Conservation (phyloP, 2,329 filamentous ascomycete genomes). For the Cadophora malorum region DNA sequence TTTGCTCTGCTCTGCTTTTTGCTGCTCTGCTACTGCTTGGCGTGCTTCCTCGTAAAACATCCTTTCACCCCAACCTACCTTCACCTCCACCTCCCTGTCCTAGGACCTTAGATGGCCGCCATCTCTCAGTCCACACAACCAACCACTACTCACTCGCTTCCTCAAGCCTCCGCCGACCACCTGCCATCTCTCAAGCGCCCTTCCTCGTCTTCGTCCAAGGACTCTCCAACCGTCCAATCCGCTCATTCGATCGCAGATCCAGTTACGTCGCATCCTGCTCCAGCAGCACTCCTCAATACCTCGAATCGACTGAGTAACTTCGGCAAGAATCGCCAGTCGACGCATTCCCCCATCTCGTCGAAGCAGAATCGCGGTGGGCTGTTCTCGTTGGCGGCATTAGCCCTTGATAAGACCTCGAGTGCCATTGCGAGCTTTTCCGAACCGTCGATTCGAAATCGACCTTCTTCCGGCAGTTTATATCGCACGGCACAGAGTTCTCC, state of each 20-base stretch:
- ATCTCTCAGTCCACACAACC: slow-evolving; percentile 28
- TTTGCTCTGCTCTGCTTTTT: slow-evolving; percentile 12
- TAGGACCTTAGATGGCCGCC: slow-evolving; percentile 29
- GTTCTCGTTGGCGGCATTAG: slow-evolving; percentile 43
- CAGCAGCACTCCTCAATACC: slow-evolving; percentile 13
- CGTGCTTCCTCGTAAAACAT: slow-evolving; percentile 13
- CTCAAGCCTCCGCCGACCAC: slow-evolving; percentile 27
- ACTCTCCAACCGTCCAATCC: slow-evolving; percentile 14
- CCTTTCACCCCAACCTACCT: not conserved
- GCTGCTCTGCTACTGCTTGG: slow-evolving; percentile 15
- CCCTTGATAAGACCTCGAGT: slow-evolving; percentile 44
- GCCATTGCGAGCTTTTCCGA: slow-evolving; percentile 44
- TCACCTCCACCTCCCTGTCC: not conserved
- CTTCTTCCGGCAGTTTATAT: slow-evolving; percentile 38
- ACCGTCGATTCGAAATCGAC: slow-evolving; percentile 37
- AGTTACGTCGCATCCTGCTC: slow-evolving; percentile 7
- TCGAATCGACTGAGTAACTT: slow-evolving; percentile 22
- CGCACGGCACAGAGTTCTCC: slow-evolving; percentile 35
- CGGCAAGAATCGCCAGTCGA: slow-evolving; percentile 40
- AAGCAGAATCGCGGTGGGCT: slow-evolving; percentile 39
- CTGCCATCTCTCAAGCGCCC: slow-evolving; percentile 18
- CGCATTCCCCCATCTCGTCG: slow-evolving; percentile 35
- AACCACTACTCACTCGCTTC: slow-evolving; percentile 20
- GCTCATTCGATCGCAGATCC: slow-evolving; percentile 13
- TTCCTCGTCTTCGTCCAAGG: slow-evolving; percentile 19